Conservation (phyloP, 2,329 filamentous ascomycete genomes). For the Dactylonectria estremocensis region DNA sequence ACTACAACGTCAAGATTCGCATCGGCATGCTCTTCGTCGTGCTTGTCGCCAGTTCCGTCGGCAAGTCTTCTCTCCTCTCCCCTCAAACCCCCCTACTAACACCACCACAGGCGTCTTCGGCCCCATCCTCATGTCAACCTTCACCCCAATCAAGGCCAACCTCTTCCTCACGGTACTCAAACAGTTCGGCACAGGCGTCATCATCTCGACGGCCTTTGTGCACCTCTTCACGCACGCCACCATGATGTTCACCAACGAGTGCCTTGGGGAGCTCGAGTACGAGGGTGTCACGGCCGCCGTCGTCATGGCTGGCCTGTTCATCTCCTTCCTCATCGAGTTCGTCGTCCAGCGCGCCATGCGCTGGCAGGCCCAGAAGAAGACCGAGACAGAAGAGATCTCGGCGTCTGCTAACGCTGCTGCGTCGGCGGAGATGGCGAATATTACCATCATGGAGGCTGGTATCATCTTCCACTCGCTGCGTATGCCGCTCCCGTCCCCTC, state of each 20-base stretch:
- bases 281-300: slow-evolving; percentile 80
- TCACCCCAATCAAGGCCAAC: slow-evolving; percentile 65
- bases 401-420: slow-evolving; percentile 45
- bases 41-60: slow-evolving; percentile 76
- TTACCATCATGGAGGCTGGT: slow-evolving; percentile 79
- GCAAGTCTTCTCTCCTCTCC: slow-evolving; percentile 51
- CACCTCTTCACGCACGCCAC: slow-evolving; percentile 80
- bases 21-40: slow-evolving; percentile 83
- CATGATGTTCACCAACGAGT: slow-evolving; percentile 81
- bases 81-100: neutral
- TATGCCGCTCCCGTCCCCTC: slow-evolving; percentile 54
- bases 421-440: slow-evolving; percentile 47
- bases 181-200: slow-evolving; percentile 81
- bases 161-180: slow-evolving; percentile 75
- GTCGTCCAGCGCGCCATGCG: slow-evolving; percentile 71
- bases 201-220: slow-evolving; percentile 80
- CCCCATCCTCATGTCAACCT: slow-evolving; percentile 74
- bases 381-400: slow-evolving; percentile 23
- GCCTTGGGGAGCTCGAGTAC: slow-evolving; percentile 75
- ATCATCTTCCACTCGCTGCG: slow-evolving; percentile 82
- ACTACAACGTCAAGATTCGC: slow-evolving; percentile 79
- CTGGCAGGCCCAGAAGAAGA: slow-evolving; percentile 49
- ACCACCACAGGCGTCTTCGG: slow-evolving; percentile 68
- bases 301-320: slow-evolving; percentile 80
- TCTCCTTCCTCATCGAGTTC: slow-evolving; percentile 82